These are phyloP conservation scores for Barnettozyma vustinii DNA, from an alignment of 805 yeast genomes.

Conservation along the genomic window DNA sequence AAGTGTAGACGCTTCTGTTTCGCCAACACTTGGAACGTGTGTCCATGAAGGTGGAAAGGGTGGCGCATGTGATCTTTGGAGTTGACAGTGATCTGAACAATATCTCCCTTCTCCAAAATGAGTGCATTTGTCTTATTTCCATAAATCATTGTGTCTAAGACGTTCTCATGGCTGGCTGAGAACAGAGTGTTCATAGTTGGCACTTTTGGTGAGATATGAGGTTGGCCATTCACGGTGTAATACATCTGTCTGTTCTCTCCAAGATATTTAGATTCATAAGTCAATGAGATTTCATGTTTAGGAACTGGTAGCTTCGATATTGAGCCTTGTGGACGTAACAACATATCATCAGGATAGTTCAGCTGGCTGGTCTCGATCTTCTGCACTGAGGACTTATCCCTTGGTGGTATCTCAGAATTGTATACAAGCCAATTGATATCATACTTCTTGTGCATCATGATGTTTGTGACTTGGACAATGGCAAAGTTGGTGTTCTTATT, in stretches of 20 bases:
- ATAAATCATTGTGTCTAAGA: slow-evolving; percentile 53
- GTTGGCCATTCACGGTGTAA: slow-evolving; percentile 62
- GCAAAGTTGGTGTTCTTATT: slow-evolving; percentile 38
- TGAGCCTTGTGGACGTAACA: slow-evolving; percentile 32
- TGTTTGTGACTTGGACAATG: slow-evolving; percentile 53
- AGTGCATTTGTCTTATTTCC: slow-evolving; percentile 65
- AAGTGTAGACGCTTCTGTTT: slow-evolving; percentile 41
- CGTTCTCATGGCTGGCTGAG: slow-evolving; percentile 45
- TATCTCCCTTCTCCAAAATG: slow-evolving; percentile 53
- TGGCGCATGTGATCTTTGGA: slow-evolving; percentile 75
- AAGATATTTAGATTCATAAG: slow-evolving; percentile 54
- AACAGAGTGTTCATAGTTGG: slow-evolving; percentile 65
- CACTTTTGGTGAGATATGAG: slow-evolving; percentile 61
- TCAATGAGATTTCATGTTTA: slow-evolving; percentile 49
- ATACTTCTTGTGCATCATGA: slow-evolving; percentile 57
- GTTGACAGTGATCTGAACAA: slow-evolving; percentile 70
- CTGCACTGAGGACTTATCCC: slow-evolving; percentile 38
- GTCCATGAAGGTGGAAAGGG: slow-evolving; percentile 78
- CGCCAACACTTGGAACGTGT: slow-evolving; percentile 49
- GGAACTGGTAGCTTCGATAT: slow-evolving; percentile 42
- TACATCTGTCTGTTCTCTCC: slow-evolving; percentile 58
- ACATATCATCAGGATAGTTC: slow-evolving; percentile 28
- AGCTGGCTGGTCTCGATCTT: slow-evolving; percentile 21
- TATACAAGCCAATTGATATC: slow-evolving; percentile 55
- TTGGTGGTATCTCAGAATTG: slow-evolving; percentile 26